phyloP scores from a whole-genome alignment of 768 basidiomycete species.

The Naganishia friedmannii region DNA sequence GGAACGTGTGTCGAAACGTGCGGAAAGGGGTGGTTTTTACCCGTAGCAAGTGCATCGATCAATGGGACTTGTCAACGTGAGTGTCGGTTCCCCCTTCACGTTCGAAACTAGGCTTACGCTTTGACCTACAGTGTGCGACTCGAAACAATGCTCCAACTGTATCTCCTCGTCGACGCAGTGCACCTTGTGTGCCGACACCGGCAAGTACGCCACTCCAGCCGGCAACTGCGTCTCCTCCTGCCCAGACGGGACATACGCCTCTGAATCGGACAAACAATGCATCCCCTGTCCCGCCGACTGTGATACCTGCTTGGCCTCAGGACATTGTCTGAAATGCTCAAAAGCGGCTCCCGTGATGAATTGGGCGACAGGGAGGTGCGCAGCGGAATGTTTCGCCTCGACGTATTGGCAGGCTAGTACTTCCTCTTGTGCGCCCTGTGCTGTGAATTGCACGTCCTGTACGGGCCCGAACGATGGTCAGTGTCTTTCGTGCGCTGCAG shows the following conservation, averaged over 20 bases:
- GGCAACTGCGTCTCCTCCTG: slow-evolving; percentile 41
- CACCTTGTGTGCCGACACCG: slow-evolving; percentile 36
- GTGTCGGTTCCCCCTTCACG: slow-evolving; percentile 18
- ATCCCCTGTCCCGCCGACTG: slow-evolving; percentile 42
- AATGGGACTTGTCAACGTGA: slow-evolving; percentile 49
- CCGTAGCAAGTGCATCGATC: slow-evolving; percentile 30
- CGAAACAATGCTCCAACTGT: slow-evolving; percentile 39
- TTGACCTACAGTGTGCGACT: slow-evolving; percentile 37
- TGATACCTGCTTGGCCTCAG: slow-evolving; percentile 38
- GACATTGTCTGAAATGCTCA: slow-evolving; percentile 39
- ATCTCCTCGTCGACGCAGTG: slow-evolving; percentile 40
- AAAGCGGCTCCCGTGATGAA: slow-evolving; percentile 35
- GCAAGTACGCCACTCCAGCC: slow-evolving; percentile 33
- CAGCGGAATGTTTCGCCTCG: slow-evolving; percentile 37
- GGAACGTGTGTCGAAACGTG: slow-evolving; percentile 43
- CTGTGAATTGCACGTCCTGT: slow-evolving; percentile 40
- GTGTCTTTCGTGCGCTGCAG: slow-evolving; percentile 45
- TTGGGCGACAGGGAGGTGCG: slow-evolving; percentile 37
- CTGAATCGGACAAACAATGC: slow-evolving; percentile 37
- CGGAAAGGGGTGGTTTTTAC: slow-evolving; percentile 39
- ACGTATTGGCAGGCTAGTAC: slow-evolving; percentile 39
- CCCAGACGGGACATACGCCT: slow-evolving; percentile 35
- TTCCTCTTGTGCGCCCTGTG: slow-evolving; percentile 39
- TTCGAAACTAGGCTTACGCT: background rate
- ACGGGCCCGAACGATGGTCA: slow-evolving; percentile 24